Conservation (phyloP, 1,284 basidiomycete species). For the Pseudozyma sp. region DNA sequence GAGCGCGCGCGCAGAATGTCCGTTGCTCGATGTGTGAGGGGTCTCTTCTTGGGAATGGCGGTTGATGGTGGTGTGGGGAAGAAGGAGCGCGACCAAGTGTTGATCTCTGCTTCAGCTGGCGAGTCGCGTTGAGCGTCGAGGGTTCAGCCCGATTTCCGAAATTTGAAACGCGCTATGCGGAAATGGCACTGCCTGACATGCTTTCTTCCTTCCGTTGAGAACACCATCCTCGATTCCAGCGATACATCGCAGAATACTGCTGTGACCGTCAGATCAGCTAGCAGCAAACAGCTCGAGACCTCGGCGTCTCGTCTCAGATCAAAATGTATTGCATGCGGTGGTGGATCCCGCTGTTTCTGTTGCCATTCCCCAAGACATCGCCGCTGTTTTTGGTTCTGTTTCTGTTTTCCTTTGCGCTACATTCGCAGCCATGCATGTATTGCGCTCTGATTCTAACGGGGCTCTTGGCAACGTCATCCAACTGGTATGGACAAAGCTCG, state of each 20-base stretch:
- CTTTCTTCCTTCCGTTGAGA: neutral
- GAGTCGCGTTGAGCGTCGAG: constrained; percentile 15
- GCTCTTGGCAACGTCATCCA: constrained; percentile 55
- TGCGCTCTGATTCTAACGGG: constrained; percentile 59
- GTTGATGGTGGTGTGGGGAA: constrained; percentile 16
- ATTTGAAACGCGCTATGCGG: neutral
- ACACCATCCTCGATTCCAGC: constrained; percentile 1
- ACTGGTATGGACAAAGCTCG: constrained; percentile 36
- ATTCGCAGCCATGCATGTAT: constrained; percentile 62
- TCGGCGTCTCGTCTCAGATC: neutral
- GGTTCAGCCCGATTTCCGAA: constrained; percentile 9
- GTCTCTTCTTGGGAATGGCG: neutral
- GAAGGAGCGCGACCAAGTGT: constrained; percentile 27
- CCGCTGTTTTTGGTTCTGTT: constrained; percentile 60
- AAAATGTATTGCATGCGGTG: constrained; percentile 62
- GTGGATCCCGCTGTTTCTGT: constrained; percentile 64
- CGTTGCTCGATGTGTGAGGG: too few relatives aligned
- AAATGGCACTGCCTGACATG: neutral
- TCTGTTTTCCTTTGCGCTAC: constrained; percentile 56
- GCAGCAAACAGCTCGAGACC: too few relatives aligned
- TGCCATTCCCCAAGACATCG: constrained; percentile 60
- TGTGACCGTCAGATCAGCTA: too few relatives aligned
- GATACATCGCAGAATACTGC: neutral
- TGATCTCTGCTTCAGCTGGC: constrained; percentile 26
- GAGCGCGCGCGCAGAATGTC: too few relatives aligned